These are phyloP conservation scores for Ganoderma lingzhi DNA, from an alignment of 1,284 basidiomycete genomes.

Conservation along the genomic window DNA sequence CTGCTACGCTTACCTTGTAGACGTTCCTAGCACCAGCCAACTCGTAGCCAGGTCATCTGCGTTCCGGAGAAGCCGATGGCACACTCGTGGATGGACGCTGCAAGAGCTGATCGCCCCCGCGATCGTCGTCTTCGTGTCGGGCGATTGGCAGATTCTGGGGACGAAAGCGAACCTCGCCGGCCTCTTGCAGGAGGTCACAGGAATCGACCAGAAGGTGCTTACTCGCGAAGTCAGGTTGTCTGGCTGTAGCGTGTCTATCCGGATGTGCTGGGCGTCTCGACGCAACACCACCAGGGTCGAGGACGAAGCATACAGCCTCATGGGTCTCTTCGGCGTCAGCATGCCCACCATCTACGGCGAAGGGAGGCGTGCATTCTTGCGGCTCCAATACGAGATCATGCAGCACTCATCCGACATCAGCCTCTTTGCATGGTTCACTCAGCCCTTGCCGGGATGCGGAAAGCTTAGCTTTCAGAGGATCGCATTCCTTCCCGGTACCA, in stretches of 20 bases:
- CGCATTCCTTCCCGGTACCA: background rate
- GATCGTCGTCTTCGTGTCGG: conserved; percentile 1
- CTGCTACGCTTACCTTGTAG: background rate
- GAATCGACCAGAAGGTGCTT: background rate
- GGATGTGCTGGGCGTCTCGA: background rate
- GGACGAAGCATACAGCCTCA: conserved; percentile 2
- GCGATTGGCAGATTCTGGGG: background rate
- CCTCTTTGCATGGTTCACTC: conserved; percentile 7
- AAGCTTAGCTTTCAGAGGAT: background rate
- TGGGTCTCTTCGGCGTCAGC: conserved; percentile 2
- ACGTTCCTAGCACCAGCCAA: background rate
- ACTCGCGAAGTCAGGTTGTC: background rate
- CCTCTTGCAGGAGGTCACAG: background rate
- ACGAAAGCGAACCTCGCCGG: background rate
- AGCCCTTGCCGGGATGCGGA: background rate
- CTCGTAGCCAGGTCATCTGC: background rate
- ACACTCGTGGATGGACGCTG: background rate
- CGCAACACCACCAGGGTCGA: background rate
- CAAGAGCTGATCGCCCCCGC: background rate
- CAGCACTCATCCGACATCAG: conserved; percentile 7
- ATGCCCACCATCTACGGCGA: conserved; percentile 11
- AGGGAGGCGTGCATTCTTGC: conserved; percentile 8
- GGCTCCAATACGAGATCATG: conserved; percentile 18
- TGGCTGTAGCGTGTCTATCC: background rate
- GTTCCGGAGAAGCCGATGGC: background rate